A percentile compares a stretch with the other conserved stretches of the same genome.
Conservation (phyloP, 345 rosid species). For the Populus deltoides region DNA sequence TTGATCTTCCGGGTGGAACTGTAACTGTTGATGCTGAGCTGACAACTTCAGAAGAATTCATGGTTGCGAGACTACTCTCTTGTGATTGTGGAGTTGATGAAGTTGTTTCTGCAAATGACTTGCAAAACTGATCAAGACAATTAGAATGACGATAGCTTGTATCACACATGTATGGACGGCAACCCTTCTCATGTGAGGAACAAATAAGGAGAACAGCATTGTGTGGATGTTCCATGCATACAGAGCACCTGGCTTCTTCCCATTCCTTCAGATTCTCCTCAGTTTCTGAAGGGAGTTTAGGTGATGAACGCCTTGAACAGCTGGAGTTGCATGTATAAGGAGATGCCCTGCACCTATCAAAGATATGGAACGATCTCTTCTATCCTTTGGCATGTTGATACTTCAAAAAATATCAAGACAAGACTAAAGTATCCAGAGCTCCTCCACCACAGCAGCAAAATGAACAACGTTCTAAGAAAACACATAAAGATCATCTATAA, state of each 20-base stretch:
- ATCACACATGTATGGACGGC: constrained; percentile 96
- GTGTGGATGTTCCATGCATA: constrained; percentile 99
- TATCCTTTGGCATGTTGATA: constrained; percentile 78
- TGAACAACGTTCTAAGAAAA: background rate
- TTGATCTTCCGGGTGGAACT: constrained; percentile 36
- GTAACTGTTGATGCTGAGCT: constrained; percentile 30
- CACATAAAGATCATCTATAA: background rate
- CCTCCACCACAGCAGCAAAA: background rate
- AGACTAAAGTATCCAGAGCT: background rate
- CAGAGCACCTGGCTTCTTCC: constrained; percentile 96
- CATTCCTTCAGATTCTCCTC: constrained; percentile 73
- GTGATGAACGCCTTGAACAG: constrained; percentile 32
- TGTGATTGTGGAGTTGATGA: constrained; percentile 29
- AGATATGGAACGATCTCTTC: constrained; percentile 72
- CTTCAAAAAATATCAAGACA: background rate
- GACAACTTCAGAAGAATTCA: constrained; percentile 18
- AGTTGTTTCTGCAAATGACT: constrained; percentile 51
- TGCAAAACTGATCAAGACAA: constrained; percentile 86
- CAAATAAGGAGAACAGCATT: constrained; percentile 91
- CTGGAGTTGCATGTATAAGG: constrained; percentile 65
- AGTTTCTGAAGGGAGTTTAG: constrained; percentile 43
- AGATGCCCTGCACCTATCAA: constrained; percentile 56
- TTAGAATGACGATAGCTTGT: constrained; percentile 96
- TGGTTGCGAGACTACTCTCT: constrained; percentile 24
- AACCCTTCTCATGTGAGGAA: constrained; percentile 87